Evolutionary conservation across 148 eudicot genomes (phyloP).

Genomic region (Agrostemma githago): DNA sequence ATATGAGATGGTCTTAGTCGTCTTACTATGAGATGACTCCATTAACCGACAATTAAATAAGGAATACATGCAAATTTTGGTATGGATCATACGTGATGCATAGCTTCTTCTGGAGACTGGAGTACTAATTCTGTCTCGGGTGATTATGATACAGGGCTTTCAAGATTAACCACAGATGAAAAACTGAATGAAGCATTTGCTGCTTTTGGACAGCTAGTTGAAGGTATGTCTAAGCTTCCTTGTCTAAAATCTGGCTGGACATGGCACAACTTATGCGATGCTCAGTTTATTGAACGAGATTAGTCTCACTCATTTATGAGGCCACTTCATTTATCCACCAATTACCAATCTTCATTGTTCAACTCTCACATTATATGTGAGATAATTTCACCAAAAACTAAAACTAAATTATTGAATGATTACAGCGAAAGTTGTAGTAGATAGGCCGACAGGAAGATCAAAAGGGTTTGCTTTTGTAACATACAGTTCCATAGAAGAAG

Average conservation of each 20-base stretch:
- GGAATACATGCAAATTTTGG: too few species aligned
- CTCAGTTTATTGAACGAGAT: background rate
- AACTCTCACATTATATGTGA: too few species aligned
- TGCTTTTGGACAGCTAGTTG: slow-evolving; percentile 66
- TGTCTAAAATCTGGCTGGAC: background rate
- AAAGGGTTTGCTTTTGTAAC: slow-evolving; percentile 90
- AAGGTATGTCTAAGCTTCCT: slow-evolving; percentile 41
- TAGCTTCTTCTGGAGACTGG: background rate
- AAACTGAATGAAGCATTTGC: slow-evolving; percentile 74
- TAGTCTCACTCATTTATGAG: too few species aligned
- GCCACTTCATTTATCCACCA: too few species aligned
- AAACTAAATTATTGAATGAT: slow-evolving; percentile 2
- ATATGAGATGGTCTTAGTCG: background rate
- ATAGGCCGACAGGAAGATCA: slow-evolving; percentile 70
- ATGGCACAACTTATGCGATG: background rate
- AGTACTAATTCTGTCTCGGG: background rate
- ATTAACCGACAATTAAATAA: too few species aligned
- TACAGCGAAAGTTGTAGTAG: slow-evolving; percentile 72
- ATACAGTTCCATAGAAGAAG: slow-evolving; percentile 79
- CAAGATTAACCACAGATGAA: slow-evolving; percentile 80
- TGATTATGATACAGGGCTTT: slow-evolving; percentile 56
- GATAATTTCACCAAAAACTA: too few species aligned
- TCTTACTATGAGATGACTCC: too few species aligned
- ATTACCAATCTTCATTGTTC: too few species aligned
- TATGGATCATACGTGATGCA: background rate